Evolutionary conservation across 345 rosid genomes (phyloP).

Genomic region (Laguncularia racemosa): DNA sequence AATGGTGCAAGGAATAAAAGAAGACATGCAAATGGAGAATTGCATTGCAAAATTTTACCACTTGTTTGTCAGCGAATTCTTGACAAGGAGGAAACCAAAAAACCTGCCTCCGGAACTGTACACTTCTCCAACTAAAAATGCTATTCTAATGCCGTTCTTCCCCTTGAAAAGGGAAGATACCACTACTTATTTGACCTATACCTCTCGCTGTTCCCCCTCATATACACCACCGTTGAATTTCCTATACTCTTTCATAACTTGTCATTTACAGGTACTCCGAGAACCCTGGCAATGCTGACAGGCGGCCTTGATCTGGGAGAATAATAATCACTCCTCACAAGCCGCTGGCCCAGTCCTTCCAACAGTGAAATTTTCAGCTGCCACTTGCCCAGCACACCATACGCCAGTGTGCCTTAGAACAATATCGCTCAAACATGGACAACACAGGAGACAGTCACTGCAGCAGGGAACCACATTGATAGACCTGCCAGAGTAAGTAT

Average conservation of each 20-base stretch:
- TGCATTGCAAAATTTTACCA: constrained; percentile 1
- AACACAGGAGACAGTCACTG: too few relatives aligned
- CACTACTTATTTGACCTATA: constrained; percentile 5
- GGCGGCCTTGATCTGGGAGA: not conserved
- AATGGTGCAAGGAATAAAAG: too few relatives aligned
- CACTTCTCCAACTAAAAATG: constrained; percentile 3
- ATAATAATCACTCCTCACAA: too few relatives aligned
- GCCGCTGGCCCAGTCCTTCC: too few relatives aligned
- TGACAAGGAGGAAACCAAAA: not conserved
- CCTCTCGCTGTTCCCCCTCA: constrained; percentile 3
- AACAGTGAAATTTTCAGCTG: too few relatives aligned
- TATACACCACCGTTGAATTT: not conserved
- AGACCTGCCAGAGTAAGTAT: too few relatives aligned
- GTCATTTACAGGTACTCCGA: constrained; percentile 9
- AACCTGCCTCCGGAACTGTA: not conserved
- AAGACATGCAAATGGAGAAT: not conserved
- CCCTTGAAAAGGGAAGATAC: constrained; percentile 4
- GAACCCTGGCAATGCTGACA: constrained; percentile 1
- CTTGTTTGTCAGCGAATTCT: not conserved
- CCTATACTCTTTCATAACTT: not conserved
- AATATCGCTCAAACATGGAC: too few relatives aligned
- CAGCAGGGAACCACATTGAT: too few relatives aligned
- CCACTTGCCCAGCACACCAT: too few relatives aligned
- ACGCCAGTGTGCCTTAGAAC: too few relatives aligned
- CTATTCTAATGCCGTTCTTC: not conserved